Evolutionary conservation across 805 yeast genomes (phyloP).

Genomic region (Debaryomyces castellii): DNA sequence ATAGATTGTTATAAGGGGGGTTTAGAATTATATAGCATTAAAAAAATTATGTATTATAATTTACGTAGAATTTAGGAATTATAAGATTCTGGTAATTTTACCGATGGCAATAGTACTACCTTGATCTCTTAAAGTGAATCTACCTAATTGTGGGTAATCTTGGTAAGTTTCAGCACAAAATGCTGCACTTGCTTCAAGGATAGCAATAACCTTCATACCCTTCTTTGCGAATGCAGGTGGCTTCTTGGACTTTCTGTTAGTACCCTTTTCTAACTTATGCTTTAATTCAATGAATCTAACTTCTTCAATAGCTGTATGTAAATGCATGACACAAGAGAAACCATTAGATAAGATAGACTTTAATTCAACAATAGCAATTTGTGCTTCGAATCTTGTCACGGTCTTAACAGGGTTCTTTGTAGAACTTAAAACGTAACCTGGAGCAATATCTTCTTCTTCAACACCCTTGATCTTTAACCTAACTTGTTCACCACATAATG

Average conservation of each 20-base stretch:
- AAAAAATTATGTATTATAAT: not conserved
- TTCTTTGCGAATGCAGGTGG: slow-evolving; percentile 98
- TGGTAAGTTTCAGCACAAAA: slow-evolving; percentile 91
- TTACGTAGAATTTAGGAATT: not conserved
- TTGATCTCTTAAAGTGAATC: slow-evolving; percentile 98
- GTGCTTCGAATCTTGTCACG: slow-evolving; percentile 89
- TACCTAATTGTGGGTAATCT: slow-evolving; percentile 94
- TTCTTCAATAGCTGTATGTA: slow-evolving; percentile 98
- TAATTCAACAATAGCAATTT: slow-evolving; percentile 94
- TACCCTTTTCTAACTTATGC: slow-evolving; percentile 94
- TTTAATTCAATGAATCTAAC: slow-evolving; percentile 76
- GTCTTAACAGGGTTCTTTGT: slow-evolving; percentile 86
- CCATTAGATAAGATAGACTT: slow-evolving; percentile 94
- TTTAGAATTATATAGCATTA: not conserved
- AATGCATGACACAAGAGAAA: slow-evolving; percentile 96
- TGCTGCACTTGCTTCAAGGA: slow-evolving; percentile 79
- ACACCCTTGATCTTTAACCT: slow-evolving; percentile 90
- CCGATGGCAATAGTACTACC: slow-evolving; percentile 98
- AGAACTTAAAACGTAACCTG: slow-evolving; percentile 90
- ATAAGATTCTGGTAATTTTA: slow-evolving; percentile 86
- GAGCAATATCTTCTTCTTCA: slow-evolving; percentile 93
- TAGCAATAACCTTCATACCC: slow-evolving; percentile 97
- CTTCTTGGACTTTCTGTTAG: slow-evolving; percentile 93
- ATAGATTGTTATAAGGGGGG: not conserved
- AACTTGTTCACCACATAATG: slow-evolving; percentile 96